Percentiles rank a stretch among this genome's conserved stretches.
These are phyloP conservation scores for Microsporum ferrugineum DNA, from an alignment of 2,329 filamentous ascomycete species.

Conservation along the genomic window DNA sequence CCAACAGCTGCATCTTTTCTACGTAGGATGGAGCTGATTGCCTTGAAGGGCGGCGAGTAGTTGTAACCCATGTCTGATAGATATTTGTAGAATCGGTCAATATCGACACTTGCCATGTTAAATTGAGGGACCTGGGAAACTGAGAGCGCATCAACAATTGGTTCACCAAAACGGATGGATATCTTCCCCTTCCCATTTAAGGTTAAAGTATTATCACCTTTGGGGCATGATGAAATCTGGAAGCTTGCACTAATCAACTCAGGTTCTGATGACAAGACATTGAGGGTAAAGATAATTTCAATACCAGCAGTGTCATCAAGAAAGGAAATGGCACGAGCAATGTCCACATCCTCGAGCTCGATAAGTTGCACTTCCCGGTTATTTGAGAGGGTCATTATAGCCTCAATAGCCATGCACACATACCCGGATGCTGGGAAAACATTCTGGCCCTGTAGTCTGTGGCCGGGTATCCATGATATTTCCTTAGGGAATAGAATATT, in stretches of 20 bases:
- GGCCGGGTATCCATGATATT: slow-evolving; percentile 24
- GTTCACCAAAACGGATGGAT: background rate
- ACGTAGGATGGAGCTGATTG: slow-evolving; percentile 7
- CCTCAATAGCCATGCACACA: slow-evolving; percentile 20
- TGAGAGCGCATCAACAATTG: slow-evolving; percentile 1
- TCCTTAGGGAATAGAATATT: slow-evolving; percentile 20
- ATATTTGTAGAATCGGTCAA: slow-evolving; percentile 15
- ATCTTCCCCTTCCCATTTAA: slow-evolving; percentile 3
- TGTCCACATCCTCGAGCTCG: slow-evolving; percentile 17
- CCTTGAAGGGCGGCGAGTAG: slow-evolving; percentile 16
- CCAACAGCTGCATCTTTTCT: background rate
- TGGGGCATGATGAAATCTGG: slow-evolving; percentile 1
- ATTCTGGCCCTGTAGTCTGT: slow-evolving; percentile 21
- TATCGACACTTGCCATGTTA: background rate
- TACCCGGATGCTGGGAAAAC: slow-evolving; percentile 24
- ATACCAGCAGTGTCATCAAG: slow-evolving; percentile 4
- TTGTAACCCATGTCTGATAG: slow-evolving; percentile 16
- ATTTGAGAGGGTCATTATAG: slow-evolving; percentile 8
- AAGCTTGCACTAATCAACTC: slow-evolving; percentile 9
- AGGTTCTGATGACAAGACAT: background rate
- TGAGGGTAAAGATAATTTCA: background rate
- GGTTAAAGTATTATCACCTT: background rate
- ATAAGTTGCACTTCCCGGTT: slow-evolving; percentile 9
- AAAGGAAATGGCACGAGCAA: slow-evolving; percentile 12
- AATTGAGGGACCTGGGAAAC: background rate